Percentiles rank a stretch among this genome's conserved stretches.
phyloP scores from a whole-genome alignment of 306 rosid species.

The Hylodesmum podocarpum region DNA sequence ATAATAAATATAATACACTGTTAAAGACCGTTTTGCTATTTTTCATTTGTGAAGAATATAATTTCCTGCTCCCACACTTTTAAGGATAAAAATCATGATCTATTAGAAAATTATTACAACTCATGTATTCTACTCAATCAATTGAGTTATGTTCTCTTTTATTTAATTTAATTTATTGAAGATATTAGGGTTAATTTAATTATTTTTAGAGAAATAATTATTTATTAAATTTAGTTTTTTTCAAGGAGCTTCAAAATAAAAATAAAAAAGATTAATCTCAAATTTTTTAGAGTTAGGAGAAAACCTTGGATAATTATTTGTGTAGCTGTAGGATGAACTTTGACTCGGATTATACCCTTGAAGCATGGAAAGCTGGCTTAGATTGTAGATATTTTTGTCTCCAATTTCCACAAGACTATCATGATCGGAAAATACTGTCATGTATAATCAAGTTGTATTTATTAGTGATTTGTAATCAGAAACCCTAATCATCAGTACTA shows the following conservation, averaged over 20 bases:
- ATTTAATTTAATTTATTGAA: no score
- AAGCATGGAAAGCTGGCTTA: conserved; percentile 78
- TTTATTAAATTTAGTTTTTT: neutral
- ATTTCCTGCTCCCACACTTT: no score
- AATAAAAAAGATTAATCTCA: neutral
- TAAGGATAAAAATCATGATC: no score
- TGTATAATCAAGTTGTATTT: neutral
- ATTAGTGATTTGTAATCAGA: neutral
- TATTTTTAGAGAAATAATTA: neutral
- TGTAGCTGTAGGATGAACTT: conserved; percentile 46
- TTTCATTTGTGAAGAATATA: no score
- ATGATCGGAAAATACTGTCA: conserved; percentile 47
- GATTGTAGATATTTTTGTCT: conserved; percentile 61
- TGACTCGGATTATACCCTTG: conserved; percentile 59
- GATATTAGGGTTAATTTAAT: no score
- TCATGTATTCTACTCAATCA: no score
- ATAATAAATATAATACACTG: no score
- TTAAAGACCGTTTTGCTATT: no score
- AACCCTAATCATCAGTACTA: conserved; percentile 31
- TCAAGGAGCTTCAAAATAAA: neutral
- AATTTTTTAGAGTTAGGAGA: neutral
- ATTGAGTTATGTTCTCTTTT: no score
- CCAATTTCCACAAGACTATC: conserved; percentile 54
- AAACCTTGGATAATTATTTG: neutral
- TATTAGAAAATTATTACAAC: no score